phyloP scores from a whole-genome alignment of 2,329 filamentous ascomycete genomes.

The Cryphonectria radicalis region DNA sequence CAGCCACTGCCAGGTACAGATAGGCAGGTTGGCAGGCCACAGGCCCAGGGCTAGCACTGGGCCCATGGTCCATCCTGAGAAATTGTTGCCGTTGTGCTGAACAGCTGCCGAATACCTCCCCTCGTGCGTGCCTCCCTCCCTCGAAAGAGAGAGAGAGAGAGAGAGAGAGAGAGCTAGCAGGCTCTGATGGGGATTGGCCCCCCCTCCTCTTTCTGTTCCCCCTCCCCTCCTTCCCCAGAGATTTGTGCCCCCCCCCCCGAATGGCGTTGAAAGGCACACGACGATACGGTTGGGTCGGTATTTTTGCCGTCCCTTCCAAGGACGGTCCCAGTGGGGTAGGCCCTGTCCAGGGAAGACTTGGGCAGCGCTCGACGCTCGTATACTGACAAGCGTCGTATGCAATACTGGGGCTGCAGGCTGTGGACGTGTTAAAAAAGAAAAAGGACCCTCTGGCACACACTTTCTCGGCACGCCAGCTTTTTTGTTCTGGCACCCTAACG shows the following conservation, averaged over 20 bases:
- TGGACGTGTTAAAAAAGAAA: neutral
- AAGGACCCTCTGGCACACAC: neutral
- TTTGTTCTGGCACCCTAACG: neutral
- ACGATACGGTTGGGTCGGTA: slow-evolving; percentile 18
- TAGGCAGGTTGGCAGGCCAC: neutral
- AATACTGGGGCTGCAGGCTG: neutral
- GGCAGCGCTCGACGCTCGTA: slow-evolving; percentile 21
- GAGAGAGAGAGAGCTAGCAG: neutral
- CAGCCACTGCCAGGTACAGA: slow-evolving; percentile 25
- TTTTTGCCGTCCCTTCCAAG: slow-evolving; percentile 15
- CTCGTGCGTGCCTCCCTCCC: neutral
- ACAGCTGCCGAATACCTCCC: neutral
- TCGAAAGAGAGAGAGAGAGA: neutral
- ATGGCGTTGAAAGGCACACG: neutral
- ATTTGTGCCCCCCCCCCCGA: neutral
- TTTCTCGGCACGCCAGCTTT: neutral
- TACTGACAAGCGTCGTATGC: slow-evolving; percentile 10
- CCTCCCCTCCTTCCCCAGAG: neutral
- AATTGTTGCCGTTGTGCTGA: neutral
- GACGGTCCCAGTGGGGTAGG: slow-evolving; percentile 21
- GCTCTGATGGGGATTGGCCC: neutral
- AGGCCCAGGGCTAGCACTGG: neutral
- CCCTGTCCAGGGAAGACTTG: neutral
- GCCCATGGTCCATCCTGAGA: neutral
- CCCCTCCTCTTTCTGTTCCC: neutral